Base-by-base conservation (phyloP, 805 yeast species). In the Schizosaccharomyces osmophilus region DNA sequence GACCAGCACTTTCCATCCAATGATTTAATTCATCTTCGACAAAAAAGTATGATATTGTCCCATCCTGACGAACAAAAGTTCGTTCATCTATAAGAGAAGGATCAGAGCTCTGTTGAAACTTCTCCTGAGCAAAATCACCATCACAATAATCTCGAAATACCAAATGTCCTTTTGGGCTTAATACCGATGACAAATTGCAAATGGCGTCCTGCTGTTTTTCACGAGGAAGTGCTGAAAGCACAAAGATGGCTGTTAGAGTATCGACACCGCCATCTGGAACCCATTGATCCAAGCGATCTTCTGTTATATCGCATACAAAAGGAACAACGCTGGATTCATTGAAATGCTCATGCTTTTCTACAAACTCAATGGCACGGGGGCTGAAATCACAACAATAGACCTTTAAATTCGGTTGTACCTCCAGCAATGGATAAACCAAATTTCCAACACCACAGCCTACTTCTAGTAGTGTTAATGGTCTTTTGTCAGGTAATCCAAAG, bases 1-100 rank as follows among this genome's bases (percentile, higher is more conserved):
- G 26, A 19, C 60, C 60, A 26, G 22, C 48, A 22, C 9, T 22
- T 6, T 31, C 22, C 42, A 31, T 31, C 29, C 31, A 36, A 8
- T 36, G 13, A 39, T 31, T 42, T 9, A 57, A 9, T 17, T 36
- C 42, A n/a, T 57, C 19, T 57, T 39, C 48, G 4, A 15, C 17
- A 19, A 57, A 57, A 31, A 57, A 57, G 13, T 32, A 36, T 22
- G 48, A 39, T 36, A 57, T 32, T 15, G 60, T 57, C n/a, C 60
- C 60, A 36, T 59, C 61, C 36, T 59, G 62, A 17, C 62, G 60
- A 4, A 60, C 62, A 48, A 60, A 60, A 1, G 62, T 60, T 26
- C 42, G 51, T 15, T 36, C 48, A 19, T 41, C 61, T 29, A 57
- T 57, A 13, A 39, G 26, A 29, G 60, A 57, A 17, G 60, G 60